Percentiles rank a stretch among this genome's conserved stretches.
These are phyloP conservation scores for Pythium dissimile DNA, from an alignment of 352 stramenopile species.

Conservation along the genomic window DNA sequence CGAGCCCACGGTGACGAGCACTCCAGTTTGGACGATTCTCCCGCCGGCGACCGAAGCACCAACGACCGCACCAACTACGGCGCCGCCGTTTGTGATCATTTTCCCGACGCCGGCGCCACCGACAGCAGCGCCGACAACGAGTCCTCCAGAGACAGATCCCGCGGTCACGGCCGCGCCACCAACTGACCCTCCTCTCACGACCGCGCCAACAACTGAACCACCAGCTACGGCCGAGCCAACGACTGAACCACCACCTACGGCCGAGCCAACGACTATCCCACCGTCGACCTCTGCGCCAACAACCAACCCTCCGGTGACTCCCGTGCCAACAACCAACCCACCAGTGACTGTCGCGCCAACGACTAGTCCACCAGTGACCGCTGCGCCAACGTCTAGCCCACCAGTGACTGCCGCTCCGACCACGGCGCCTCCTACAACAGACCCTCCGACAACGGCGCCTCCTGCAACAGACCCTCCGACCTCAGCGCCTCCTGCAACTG, in stretches of 20 bases:
- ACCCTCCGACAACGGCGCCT: neutral
- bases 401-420: neutral
- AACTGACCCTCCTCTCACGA: neutral
- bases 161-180: neutral
- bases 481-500: neutral
- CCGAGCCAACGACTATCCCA: too few relatives aligned
- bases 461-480: neutral
- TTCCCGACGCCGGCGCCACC: neutral
- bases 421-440: neutral
- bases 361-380: too few relatives aligned
- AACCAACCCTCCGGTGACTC: too few relatives aligned
- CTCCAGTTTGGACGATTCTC: neutral
- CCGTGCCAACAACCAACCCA: too few relatives aligned
- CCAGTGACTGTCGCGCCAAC: too few relatives aligned
- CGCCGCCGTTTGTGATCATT: slow-evolving; percentile 9
- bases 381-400: too few relatives aligned
- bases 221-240: too few relatives aligned
- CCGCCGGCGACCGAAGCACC: neutral
- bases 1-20: neutral
- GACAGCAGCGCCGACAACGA: neutral
- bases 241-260: too few relatives aligned
- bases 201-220: neutral
- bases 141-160: neutral
- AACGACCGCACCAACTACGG: neutral
- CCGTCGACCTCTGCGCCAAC: too few relatives aligned